Conservation (phyloP, 306 rosid species). For the Castanospermum australe region DNA sequence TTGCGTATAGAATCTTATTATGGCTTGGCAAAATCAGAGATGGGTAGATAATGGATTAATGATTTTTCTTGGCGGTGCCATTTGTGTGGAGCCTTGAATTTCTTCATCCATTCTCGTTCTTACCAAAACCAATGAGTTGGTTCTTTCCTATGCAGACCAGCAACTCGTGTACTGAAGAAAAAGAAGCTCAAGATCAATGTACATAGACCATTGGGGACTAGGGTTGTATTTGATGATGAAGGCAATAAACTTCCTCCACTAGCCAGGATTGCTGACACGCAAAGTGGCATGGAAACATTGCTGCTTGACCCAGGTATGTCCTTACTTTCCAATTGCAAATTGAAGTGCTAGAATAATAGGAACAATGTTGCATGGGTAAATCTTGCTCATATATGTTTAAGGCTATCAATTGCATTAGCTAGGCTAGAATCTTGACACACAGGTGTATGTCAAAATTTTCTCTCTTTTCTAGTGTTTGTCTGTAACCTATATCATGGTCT, state of each 20-base stretch:
- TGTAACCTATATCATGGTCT: not conserved
- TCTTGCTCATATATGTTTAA: not conserved
- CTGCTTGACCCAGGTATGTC: constrained; percentile 65
- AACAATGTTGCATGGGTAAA: not conserved
- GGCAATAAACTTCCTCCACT: constrained; percentile 78
- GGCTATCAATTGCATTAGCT: not conserved
- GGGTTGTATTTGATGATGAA: constrained; percentile 86
- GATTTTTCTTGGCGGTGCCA: not conserved
- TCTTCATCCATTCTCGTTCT: not conserved
- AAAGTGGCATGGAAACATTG: constrained; percentile 36
- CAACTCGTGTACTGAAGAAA: constrained; percentile 65
- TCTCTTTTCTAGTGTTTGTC: not conserved
- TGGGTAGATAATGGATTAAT: not conserved
- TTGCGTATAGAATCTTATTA: not conserved
- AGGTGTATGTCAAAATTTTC: not conserved
- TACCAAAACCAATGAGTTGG: constrained; percentile 3
- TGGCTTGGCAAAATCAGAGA: constrained; percentile 3
- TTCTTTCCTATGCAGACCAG: constrained; percentile 43
- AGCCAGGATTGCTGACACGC: constrained; percentile 66
- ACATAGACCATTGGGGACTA: constrained; percentile 75
- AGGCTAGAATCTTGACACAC: not conserved
- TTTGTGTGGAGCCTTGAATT: not conserved
- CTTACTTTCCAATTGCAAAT: constrained; percentile 14
- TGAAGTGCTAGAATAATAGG: not conserved
- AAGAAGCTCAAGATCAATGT: constrained; percentile 84